Evolutionary conservation across 495 filamentous ascomycete genomes (phyloP), one percentile per base, ranked within the genome.

Genomic region (Mytilinidion resinicola): DNA sequence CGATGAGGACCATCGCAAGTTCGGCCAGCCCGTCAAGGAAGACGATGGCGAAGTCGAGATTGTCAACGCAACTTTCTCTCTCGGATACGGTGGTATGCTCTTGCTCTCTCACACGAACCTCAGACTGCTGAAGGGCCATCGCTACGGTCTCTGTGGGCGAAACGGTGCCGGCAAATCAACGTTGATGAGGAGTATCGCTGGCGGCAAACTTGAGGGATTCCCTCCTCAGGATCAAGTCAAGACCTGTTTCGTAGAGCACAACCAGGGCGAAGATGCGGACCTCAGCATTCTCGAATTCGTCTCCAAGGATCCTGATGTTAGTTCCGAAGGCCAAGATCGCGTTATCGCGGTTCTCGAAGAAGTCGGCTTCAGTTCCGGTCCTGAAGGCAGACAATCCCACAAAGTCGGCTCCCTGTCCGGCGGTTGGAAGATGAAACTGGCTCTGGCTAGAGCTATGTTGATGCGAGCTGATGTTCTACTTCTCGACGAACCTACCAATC

Each of bases 401-500:
- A 85, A 82, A 50, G 95, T 97, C 54, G 92, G 93, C 57, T 95
- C 91, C 30, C 78, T 97, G 17, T 99, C 93, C n/a, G 93, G 93
- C 71, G 93, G 93, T 67, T 99, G 93, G 93, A 97, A 99, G 82
- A 99, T 99, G 93, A 99, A 99, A 83, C 76, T 99, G 55, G 93
- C 93, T 56, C 78, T 99, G 65, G 93, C 95, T 52, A 83, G 93
- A 67, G 93, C 93, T 59, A 97, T 99, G 93, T 80, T 99, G 62
- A 87, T 88, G 80, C 88, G 86, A 69, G 93, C 93, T 37, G 92
- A 99, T 73, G 92, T 99, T 42, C 77, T 99, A 37, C 75, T 99
- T 36, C 83, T 99, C 34, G 93, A 99, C 80, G 93, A 98, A 84
- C 93, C 93, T 70, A 98, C 93, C 69, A 98, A 98, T 79, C 93